phyloP scores from a whole-genome alignment of 2,329 filamentous ascomycete genomes.

The Pyricularia sp. region DNA sequence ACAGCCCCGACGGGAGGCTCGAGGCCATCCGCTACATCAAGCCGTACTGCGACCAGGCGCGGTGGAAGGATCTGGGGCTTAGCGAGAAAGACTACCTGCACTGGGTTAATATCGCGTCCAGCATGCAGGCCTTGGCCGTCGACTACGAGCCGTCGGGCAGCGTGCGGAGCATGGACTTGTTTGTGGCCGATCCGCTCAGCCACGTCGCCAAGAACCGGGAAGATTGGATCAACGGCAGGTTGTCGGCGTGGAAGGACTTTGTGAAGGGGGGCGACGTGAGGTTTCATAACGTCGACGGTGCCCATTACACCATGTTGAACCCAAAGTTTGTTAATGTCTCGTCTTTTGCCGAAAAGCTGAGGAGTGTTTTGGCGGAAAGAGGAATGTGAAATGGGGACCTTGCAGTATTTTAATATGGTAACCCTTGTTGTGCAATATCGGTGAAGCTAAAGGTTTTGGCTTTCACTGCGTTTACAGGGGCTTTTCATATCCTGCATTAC shows the following conservation, averaged over 20 bases:
- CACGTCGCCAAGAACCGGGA: conserved; percentile 17
- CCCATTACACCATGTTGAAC: conserved; percentile 1
- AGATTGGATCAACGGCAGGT: conserved; percentile 20
- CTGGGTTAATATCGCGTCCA: conserved; percentile 26
- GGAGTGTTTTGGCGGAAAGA: not conserved
- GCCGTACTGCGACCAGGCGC: conserved; percentile 6
- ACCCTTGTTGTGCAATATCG: too few species aligned
- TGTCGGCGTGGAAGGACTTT: conserved; percentile 26
- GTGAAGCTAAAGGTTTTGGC: too few species aligned
- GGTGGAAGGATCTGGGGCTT: conserved; percentile 22
- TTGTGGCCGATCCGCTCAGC: conserved; percentile 25
- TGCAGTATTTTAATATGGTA: too few species aligned
- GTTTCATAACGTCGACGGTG: not conserved
- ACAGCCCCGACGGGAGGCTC: not conserved
- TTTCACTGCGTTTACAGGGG: too few species aligned
- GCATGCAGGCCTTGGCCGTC: conserved; percentile 24
- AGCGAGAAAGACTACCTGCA: conserved; percentile 15
- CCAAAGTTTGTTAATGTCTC: not conserved
- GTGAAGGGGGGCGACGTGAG: not conserved
- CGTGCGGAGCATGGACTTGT: conserved; percentile 29
- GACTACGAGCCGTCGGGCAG: conserved; percentile 32
- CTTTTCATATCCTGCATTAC: too few species aligned
- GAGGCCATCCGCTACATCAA: conserved; percentile 3
- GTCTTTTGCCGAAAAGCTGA: not conserved
- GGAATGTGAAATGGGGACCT: not conserved